Percentiles rank a stretch among this genome's conserved stretches.
Evolutionary conservation across 2,329 filamentous ascomycete species (phyloP).

Genomic region (Sphaerulina musiva): DNA sequence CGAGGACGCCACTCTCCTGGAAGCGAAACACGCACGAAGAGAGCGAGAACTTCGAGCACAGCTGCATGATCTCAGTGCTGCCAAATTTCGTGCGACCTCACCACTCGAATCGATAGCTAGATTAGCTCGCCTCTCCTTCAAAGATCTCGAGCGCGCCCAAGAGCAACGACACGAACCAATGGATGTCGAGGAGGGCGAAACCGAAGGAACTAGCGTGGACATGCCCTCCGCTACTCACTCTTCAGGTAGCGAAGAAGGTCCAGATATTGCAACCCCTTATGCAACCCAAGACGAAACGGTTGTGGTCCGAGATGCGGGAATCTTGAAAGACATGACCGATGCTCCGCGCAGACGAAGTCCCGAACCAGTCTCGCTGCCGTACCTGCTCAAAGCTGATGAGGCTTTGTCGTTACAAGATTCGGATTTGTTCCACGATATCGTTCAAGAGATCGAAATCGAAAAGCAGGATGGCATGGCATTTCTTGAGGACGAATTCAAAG

Average conservation of each 20-base stretch:
- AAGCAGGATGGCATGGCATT: slow-evolving; percentile 34
- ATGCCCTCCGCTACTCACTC: slow-evolving; percentile 22
- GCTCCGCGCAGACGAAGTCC: slow-evolving; percentile 32
- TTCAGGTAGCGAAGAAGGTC: slow-evolving; percentile 29
- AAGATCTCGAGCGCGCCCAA: slow-evolving; percentile 26
- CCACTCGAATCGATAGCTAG: slow-evolving; percentile 41
- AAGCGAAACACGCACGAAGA: slow-evolving; percentile 43
- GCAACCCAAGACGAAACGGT: slow-evolving; percentile 25
- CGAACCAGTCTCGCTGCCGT: slow-evolving; percentile 41
- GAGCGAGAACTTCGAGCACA: slow-evolving; percentile 41
- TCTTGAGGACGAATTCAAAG: slow-evolving; percentile 22
- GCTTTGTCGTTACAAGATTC: slow-evolving; percentile 37
- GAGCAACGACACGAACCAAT: slow-evolving; percentile 25
- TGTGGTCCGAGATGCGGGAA: slow-evolving; percentile 23
- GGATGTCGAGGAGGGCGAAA: slow-evolving; percentile 22
- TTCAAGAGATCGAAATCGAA: slow-evolving; percentile 31
- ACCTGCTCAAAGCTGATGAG: slow-evolving; percentile 36
- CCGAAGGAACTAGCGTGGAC: background rate
- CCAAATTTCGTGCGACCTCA: slow-evolving; percentile 39
- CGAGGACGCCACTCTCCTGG: slow-evolving; percentile 42
- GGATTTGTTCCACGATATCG: slow-evolving; percentile 34
- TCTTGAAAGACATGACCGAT: slow-evolving; percentile 9
- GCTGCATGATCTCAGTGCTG: slow-evolving; percentile 39
- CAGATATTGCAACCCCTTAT: slow-evolving; percentile 31
- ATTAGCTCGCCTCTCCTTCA: slow-evolving; percentile 35